Percentiles rank a stretch among this genome's conserved stretches.
Conservation (phyloP, 257 asterid genomes). For the Phtheirospermum japonicum region DNA sequence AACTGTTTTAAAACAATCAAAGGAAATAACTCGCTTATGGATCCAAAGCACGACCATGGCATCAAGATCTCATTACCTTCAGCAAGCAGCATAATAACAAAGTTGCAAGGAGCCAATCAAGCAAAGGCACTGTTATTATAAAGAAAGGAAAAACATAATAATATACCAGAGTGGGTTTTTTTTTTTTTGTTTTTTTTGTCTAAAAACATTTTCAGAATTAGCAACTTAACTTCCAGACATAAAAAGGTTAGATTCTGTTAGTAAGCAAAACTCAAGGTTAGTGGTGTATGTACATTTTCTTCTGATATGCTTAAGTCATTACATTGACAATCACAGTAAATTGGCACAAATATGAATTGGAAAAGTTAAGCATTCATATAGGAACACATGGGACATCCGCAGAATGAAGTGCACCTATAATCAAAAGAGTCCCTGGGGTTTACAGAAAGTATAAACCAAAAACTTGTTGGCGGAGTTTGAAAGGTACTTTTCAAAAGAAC, state of each 20-base stretch:
- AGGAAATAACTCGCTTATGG: neutral
- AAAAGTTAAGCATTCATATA: neutral
- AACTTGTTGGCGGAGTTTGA: neutral
- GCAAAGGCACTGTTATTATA: neutral
- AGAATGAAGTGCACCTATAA: neutral
- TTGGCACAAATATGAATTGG: slow-evolving; percentile 5
- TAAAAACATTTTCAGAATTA: neutral
- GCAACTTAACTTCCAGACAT: slow-evolving; percentile 9
- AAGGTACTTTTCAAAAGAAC: slow-evolving; percentile 4
- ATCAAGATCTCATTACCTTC: slow-evolving; percentile 10
- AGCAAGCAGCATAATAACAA: slow-evolving; percentile 2
- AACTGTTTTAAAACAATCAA: neutral
- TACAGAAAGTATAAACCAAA: slow-evolving; percentile 17
- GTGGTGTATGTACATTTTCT: neutral
- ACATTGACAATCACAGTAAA: slow-evolving; percentile 12
- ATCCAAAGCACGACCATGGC: slow-evolving; percentile 21
- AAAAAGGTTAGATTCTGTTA: neutral
- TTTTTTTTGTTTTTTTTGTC: too few species aligned
- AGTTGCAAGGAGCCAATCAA: slow-evolving; percentile 9
- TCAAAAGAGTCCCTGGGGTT: neutral
- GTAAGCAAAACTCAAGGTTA: neutral
- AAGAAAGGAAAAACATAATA: neutral
- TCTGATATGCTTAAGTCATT: neutral
- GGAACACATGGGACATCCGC: neutral
- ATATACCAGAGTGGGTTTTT: neutral